These are phyloP conservation scores for Stachybotrys chartarum DNA, from an alignment of 2,329 filamentous ascomycete species.

Conservation along the genomic window DNA sequence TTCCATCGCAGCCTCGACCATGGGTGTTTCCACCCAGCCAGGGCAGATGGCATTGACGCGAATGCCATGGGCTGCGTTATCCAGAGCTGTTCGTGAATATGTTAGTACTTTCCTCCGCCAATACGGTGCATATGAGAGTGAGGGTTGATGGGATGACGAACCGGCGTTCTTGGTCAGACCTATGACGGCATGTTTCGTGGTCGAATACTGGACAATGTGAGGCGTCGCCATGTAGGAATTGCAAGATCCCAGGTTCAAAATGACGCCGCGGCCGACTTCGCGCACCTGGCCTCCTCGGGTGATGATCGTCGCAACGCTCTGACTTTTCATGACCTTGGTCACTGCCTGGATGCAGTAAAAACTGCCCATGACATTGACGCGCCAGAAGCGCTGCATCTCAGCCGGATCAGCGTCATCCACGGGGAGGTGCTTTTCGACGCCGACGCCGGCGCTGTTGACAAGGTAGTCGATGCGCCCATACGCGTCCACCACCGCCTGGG, in stretches of 20 bases:
- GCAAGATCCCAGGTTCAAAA: background rate
- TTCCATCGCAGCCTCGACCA: constrained; percentile 4
- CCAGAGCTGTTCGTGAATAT: constrained; percentile 3
- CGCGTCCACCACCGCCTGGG: background rate
- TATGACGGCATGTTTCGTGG: background rate
- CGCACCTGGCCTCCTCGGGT: background rate
- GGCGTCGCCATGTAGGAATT: background rate
- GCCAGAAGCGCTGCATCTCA: background rate
- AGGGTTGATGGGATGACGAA: background rate
- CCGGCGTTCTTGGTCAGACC: background rate
- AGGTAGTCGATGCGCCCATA: background rate
- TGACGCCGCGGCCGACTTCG: background rate
- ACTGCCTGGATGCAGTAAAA: background rate
- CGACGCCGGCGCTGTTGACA: background rate
- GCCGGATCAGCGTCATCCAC: too few species aligned
- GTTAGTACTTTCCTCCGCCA: too few species aligned
- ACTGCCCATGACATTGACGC: background rate
- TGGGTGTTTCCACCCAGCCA: constrained; percentile 9
- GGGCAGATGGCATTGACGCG: constrained; percentile 13
- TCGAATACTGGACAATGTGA: background rate
- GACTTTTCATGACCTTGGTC: background rate
- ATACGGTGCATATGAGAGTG: too few species aligned
- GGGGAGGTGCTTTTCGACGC: too few species aligned
- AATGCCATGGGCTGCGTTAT: constrained; percentile 7
- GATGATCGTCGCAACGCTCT: background rate